Evolutionary conservation across 306 rosid species (phyloP), one percentile per base, ranked within the genome.

Genomic region (Fagus crenata): DNA sequence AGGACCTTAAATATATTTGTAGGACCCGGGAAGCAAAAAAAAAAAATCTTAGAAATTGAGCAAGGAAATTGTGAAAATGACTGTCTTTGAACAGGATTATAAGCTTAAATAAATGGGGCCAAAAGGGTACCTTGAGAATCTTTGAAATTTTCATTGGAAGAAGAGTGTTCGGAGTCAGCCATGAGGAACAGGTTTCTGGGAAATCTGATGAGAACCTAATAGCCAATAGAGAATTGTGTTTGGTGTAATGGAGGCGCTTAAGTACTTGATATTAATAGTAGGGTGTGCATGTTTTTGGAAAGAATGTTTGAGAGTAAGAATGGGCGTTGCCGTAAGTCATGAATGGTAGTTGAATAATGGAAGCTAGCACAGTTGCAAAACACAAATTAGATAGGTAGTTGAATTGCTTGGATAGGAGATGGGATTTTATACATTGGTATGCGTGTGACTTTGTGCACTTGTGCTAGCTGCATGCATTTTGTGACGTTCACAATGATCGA

Each of bases 111-210:
- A 73, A 2, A 1, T 6, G n/a, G 6, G 28, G 2, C 11, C 1
- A 60, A 53, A 4, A 9, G 32, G 39, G 63, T 49, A 79, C 81
- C 83, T 79, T 3, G 71, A 69, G 75, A 55, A 71, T 41, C 31
- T 6, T 49, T 61, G 14, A 7, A 71, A 31, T 58, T 71, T 35
- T 75, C 71, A 53, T 63, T 55, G 0, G 83, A 75, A 32, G 86
- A 75, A 65, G 86, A 79, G 46, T 55, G 71, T 49, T 75, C 41
- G 49, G 83, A 83, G 41, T 83, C 75, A 13, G 86, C 86, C 86
- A 83, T 83, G 43, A 41, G 58, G 31, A 22, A 3, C 28, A 59
- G 33, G 6, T 36, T 63, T 35, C 22, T 35, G 42, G 7, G 71
- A 54, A 54, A 22, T 22, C 28, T 22, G 28, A 22, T 17, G 59